These are phyloP conservation scores for Neoarthrinium moseri DNA, from an alignment of 2,329 filamentous ascomycete species.

Conservation along the genomic window DNA sequence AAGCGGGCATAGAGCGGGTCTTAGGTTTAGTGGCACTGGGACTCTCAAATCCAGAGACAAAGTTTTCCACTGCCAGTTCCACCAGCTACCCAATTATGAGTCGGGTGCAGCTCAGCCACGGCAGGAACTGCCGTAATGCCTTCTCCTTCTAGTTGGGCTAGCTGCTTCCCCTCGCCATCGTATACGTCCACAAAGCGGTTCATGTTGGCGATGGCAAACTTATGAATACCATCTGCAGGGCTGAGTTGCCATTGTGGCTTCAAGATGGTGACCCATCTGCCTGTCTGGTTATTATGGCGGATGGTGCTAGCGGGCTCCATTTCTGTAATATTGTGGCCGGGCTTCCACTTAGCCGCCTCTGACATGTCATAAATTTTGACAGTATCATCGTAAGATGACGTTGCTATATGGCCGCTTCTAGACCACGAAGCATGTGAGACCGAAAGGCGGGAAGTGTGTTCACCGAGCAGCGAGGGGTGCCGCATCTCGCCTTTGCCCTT, in stretches of 20 bases:
- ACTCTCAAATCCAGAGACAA: slow-evolving; percentile 87
- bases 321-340: slow-evolving; percentile 56
- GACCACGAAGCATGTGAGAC: slow-evolving; percentile 95
- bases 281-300: slow-evolving; percentile 92
- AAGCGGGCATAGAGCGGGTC: too few relatives aligned
- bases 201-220: slow-evolving; percentile 95
- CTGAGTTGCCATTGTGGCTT: slow-evolving; percentile 86
- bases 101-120: slow-evolving; percentile 87
- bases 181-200: slow-evolving; percentile 95
- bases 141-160: slow-evolving; percentile 84
- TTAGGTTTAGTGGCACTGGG: too few relatives aligned
- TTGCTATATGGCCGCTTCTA: slow-evolving; percentile 79
- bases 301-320: slow-evolving; percentile 71
- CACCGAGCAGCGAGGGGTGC: slow-evolving; percentile 70
- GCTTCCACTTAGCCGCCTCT: slow-evolving; percentile 56
- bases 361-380: slow-evolving; percentile 88
- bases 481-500: slow-evolving; percentile 58
- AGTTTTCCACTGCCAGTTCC: slow-evolving; percentile 91
- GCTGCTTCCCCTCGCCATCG: slow-evolving; percentile 75
- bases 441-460: slow-evolving; percentile 79
- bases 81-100: slow-evolving; percentile 85
- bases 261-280: slow-evolving; percentile 82
- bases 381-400: slow-evolving; percentile 91
- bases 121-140: slow-evolving; percentile 93
- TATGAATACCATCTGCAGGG: slow-evolving; percentile 76